Conservation (phyloP, 495 filamentous ascomycete genomes). For the Evernia prunastri region DNA sequence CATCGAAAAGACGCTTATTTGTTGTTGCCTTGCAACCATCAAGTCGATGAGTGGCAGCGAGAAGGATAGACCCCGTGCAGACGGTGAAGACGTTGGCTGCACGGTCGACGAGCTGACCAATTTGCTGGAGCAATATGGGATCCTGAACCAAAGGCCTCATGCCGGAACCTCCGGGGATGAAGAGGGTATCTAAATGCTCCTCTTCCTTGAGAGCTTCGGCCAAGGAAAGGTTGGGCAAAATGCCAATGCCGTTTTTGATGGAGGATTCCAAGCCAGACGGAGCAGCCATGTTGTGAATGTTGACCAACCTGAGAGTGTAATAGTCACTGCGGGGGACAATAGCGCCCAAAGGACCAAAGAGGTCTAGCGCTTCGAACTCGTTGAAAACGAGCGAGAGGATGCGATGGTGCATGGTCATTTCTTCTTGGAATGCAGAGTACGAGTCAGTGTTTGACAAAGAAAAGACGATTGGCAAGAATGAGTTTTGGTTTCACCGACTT, state of each 20-base stretch:
- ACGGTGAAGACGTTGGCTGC: conserved; percentile 5
- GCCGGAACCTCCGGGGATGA: conserved; percentile 2
- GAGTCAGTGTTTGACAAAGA: not conserved
- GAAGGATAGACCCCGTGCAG: not conserved
- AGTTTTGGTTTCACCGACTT: too few relatives aligned
- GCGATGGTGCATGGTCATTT: conserved; percentile 6
- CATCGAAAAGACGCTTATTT: not conserved
- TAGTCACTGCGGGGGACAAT: conserved; percentile 6
- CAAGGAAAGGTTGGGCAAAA: not conserved
- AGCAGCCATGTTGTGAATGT: not conserved
- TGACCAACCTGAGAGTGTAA: conserved; percentile 3
- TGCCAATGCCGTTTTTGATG: conserved; percentile 4
- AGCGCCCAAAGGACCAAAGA: conserved; percentile 6
- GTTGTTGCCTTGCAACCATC: conserved; percentile 1
- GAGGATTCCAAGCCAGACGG: conserved; percentile 1
- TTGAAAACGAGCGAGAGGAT: not conserved
- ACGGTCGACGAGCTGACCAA: not conserved
- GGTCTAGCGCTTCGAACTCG: conserved; percentile 4
- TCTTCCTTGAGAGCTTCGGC: conserved; percentile 1
- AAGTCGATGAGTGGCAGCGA: not conserved
- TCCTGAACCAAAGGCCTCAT: not conserved
- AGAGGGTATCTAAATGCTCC: conserved; percentile 5
- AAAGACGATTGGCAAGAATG: too few relatives aligned
- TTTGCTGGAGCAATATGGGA: conserved; percentile 4
- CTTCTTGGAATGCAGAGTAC: not conserved